These are phyloP conservation scores for Lablab purpureus DNA, from an alignment of 306 rosid genomes.

Conservation along the genomic window DNA sequence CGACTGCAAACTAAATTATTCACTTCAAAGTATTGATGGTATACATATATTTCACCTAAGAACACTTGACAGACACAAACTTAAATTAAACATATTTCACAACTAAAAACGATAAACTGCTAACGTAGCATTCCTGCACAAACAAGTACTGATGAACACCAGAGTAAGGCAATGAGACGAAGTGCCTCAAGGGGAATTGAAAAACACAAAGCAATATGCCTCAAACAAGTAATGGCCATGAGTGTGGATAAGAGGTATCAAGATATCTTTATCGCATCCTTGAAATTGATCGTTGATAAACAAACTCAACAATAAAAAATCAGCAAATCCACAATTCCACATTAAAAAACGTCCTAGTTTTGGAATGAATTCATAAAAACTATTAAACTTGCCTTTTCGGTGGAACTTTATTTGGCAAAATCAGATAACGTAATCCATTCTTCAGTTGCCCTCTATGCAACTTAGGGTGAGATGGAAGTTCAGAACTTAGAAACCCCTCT, in stretches of 20 bases:
- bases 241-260: not conserved
- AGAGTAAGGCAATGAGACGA: not conserved
- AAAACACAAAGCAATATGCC: slow-evolving; percentile 16
- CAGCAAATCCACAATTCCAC: not conserved
- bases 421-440: slow-evolving; percentile 84
- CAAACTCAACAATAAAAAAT: slow-evolving; percentile 25
- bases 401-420: slow-evolving; percentile 93
- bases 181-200: not conserved
- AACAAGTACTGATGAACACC: slow-evolving; percentile 3
- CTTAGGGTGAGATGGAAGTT: slow-evolving; percentile 92
- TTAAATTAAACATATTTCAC: slow-evolving; percentile 21
- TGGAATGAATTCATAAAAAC: slow-evolving; percentile 14
- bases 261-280: slow-evolving; percentile 6
- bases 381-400: slow-evolving; percentile 70
- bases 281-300: not conserved
- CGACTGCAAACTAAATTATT: not conserved
- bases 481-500: slow-evolving; percentile 70
- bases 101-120: not conserved
- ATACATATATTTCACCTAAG: slow-evolving; percentile 27
- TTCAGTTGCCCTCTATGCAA: slow-evolving; percentile 81
- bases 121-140: slow-evolving; percentile 25
- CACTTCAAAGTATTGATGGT: slow-evolving; percentile 14
- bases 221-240: not conserved
- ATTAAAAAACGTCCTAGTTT: slow-evolving; percentile 1
- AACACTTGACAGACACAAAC: not conserved